Evolutionary conservation across 768 basidiomycete species (phyloP).

Genomic region (Botryobasidium botryosum): DNA sequence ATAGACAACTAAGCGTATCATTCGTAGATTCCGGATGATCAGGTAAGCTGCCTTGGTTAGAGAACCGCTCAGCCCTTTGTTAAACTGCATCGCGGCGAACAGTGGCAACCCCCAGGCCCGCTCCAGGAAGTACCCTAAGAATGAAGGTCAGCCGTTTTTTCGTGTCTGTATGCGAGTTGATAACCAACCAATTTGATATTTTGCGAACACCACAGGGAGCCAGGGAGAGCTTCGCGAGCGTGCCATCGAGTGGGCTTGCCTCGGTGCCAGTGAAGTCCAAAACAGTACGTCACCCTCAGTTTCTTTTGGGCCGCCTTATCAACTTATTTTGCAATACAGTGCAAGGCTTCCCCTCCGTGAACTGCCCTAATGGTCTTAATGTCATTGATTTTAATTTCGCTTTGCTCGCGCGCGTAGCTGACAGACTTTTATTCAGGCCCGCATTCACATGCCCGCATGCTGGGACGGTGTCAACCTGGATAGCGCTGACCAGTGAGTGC

Average conservation of each 20-base stretch:
- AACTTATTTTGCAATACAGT: constrained; percentile 13
- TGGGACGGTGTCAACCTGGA: constrained; percentile 9
- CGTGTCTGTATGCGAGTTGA: too few species aligned
- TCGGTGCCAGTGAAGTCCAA: constrained; percentile 10
- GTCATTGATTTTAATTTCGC: constrained; percentile 17
- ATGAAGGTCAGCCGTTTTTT: too few species aligned
- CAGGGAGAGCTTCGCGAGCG: constrained; percentile 27
- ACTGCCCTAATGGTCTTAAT: constrained; percentile 28
- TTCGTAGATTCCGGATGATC: constrained; percentile 12
- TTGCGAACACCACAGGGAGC: constrained; percentile 21
- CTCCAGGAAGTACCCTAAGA: constrained; percentile 1
- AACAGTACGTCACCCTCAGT: background rate
- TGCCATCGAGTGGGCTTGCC: constrained; percentile 26
- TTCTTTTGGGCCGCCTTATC: background rate
- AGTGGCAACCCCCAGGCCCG: constrained; percentile 4
- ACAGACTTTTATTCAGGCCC: constrained; percentile 2
- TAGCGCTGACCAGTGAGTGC: constrained; percentile 20
- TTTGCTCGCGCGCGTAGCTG: background rate
- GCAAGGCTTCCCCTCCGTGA: constrained; percentile 27
- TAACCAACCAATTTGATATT: too few species aligned
- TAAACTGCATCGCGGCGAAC: too few species aligned
- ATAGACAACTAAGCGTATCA: too few species aligned
- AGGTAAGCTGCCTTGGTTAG: too few species aligned
- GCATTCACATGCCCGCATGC: constrained; percentile 7
- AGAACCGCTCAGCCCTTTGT: too few species aligned